phyloP scores from a whole-genome alignment of 2,329 filamentous ascomycete genomes.

The Leptosphaerulina australis region DNA sequence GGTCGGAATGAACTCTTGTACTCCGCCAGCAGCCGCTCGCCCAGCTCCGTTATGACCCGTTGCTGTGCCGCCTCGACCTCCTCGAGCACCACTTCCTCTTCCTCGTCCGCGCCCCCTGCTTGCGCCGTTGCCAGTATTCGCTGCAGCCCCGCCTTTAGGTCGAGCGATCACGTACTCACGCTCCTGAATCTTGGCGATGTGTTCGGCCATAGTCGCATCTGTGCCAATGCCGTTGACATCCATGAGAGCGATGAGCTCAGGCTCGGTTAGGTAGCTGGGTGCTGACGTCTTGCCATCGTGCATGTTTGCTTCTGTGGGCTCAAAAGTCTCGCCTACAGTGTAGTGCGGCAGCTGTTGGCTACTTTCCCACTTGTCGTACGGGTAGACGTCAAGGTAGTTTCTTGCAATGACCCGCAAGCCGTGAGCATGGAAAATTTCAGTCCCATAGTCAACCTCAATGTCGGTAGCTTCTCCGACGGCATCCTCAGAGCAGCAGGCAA shows the following conservation, averaged over 20 bases:
- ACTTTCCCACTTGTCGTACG: conserved; percentile 96
- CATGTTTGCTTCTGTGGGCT: conserved; percentile 87
- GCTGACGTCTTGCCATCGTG: conserved; percentile 87
- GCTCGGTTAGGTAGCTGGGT: conserved; percentile 88
- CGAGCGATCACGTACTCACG: conserved; percentile 80
- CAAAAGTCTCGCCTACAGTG: conserved; percentile 77
- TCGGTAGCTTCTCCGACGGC: conserved; percentile 86
- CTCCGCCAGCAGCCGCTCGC: conserved; percentile 51
- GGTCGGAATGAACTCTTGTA: conserved; percentile 91
- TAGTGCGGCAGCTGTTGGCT: conserved; percentile 82
- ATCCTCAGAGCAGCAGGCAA: conserved; percentile 95
- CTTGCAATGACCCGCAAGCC: conserved; percentile 84
- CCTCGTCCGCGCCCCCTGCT: conserved; percentile 53
- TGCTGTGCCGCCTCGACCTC: conserved; percentile 55
- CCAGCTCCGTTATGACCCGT: conserved; percentile 51
- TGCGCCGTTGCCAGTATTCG: conserved; percentile 49
- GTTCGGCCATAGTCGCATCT: conserved; percentile 98
- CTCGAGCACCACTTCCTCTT: conserved; percentile 42
- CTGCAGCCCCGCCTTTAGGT: conserved; percentile 51
- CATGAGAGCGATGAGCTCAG: conserved; percentile 94
- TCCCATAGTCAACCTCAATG: conserved; percentile 81
- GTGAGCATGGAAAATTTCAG: conserved; percentile 80
- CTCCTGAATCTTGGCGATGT: conserved; percentile 94
- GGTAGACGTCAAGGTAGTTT: conserved; percentile 94
- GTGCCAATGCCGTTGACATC: conserved; percentile 98